Conservation (phyloP, 2,329 filamentous ascomycete genomes). For the Ophiostoma tasmaniense region DNA sequence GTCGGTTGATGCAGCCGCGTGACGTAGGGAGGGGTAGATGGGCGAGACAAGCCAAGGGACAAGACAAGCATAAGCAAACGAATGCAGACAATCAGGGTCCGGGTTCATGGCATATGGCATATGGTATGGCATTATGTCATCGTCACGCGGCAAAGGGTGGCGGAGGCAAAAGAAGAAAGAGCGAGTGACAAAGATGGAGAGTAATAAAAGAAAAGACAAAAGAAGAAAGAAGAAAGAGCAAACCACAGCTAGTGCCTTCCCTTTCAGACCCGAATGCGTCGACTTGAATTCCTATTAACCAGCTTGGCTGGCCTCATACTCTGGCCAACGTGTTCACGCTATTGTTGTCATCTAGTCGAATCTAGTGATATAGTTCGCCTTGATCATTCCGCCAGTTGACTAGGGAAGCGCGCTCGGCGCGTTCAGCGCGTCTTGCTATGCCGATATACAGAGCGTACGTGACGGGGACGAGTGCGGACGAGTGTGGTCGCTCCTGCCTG, state of each 20-base stretch:
- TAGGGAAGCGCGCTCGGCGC: background rate
- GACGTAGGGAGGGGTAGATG: background rate
- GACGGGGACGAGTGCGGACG: background rate
- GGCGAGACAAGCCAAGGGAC: background rate
- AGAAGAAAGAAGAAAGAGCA: background rate
- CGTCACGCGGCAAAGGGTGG: background rate
- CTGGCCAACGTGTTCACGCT: background rate
- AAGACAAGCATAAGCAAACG: background rate
- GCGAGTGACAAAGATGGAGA: no score
- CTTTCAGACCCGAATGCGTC: background rate
- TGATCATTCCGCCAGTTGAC: background rate
- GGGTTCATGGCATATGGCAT: background rate
- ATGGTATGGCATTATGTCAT: background rate
- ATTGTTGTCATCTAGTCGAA: background rate
- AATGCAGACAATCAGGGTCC: background rate
- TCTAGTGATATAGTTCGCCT: background rate
- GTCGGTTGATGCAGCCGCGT: background rate
- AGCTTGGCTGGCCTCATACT: background rate
- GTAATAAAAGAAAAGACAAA: no score
- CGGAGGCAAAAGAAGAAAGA: background rate
- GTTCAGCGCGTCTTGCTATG: background rate
- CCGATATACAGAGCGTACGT: background rate
- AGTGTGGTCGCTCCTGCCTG: background rate
- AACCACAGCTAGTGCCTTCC: background rate
- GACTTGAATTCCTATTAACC: background rate